These are phyloP conservation scores for Trichoderma afroharzianum DNA, from an alignment of 2,329 filamentous ascomycete species.

Conservation along the genomic window DNA sequence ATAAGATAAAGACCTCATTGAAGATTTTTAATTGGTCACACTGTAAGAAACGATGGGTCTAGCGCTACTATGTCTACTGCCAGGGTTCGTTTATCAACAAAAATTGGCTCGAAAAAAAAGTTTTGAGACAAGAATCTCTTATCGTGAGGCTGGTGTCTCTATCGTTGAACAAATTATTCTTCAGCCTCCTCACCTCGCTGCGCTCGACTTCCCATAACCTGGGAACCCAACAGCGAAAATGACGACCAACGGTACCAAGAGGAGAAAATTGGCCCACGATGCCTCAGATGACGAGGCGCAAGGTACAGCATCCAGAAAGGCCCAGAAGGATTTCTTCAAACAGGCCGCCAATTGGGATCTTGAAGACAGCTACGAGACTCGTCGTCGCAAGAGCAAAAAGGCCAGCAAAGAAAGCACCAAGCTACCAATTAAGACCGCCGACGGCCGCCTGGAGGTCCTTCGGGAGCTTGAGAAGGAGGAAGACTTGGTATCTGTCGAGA, in stretches of 20 bases:
- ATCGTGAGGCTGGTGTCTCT: neutral
- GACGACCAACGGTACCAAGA: constrained; percentile 50
- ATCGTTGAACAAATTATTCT: constrained; percentile 8
- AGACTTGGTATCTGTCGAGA: constrained; percentile 51
- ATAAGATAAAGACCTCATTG: neutral
- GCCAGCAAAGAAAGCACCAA: constrained; percentile 66
- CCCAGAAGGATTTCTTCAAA: constrained; percentile 65
- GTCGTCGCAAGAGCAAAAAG: constrained; percentile 75
- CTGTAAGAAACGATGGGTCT: accelerated
- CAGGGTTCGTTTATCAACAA: constrained; percentile 19
- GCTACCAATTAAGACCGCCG: constrained; percentile 81
- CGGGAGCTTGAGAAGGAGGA: constrained; percentile 56
- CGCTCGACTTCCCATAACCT: neutral
- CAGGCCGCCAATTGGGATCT: constrained; percentile 82
- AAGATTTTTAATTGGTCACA: accelerated
- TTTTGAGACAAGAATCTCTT: neutral
- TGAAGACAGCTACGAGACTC: constrained; percentile 85
- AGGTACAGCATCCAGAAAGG: constrained; percentile 34
- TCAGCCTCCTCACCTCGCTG: neutral
- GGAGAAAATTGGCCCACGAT: constrained; percentile 56
- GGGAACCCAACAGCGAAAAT: constrained; percentile 31
- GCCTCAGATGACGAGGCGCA: constrained; percentile 43
- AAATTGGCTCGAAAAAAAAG: constrained; percentile 25
- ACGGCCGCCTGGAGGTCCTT: constrained; percentile 65
- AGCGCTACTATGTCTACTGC: neutral